Base-by-base conservation (phyloP, 768 basidiomycete genomes). In the Crepidotus variabilis region DNA sequence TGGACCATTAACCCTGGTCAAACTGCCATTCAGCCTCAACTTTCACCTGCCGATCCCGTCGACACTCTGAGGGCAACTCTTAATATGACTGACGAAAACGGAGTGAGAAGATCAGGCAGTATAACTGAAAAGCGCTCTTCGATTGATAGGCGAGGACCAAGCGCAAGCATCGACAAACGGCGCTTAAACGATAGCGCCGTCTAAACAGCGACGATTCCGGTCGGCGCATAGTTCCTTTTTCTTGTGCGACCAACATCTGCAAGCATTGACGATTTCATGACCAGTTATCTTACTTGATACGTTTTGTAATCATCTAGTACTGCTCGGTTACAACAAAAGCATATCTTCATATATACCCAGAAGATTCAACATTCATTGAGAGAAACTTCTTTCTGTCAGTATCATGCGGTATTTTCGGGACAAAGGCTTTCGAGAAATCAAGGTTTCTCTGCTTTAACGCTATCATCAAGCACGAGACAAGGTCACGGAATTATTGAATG, bases 1-100 rank as follows among this genome's bases (percentile, higher is more conserved):
- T 81, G 78, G 80, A 74, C 68, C 14, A 75, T 87, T 57, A 83
- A 82, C 61, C 71, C 74, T 14, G 61, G 71, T 60, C 74, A 74
- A 62, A 72, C 67, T 57, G 73, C 77, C 5, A 71, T 67, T 22
- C 75, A 82, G 52, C 65, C 68, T 23, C 63, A 65, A 6, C 65
- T 74, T 59, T 80, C 78, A 35, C 80, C 79, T 3, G 58, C 60
- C 8, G 75, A 76, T 60, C 78, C 77, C 0, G 50, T 71, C 2
- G 54, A 55, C 11, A 56, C 58, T 11, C 63, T 65, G 13, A 64
- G 63, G 43, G 56, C 64, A 6, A 57, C 60, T 10, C 59, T 45
- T 39, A 60, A 2, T 16, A 28, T 23, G 34, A 43, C 16, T 24
- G 33, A 32, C 43, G 43, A 14, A 14, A 54, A 2, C 11, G 23